These are phyloP conservation scores for Inonotus obliquus DNA, from an alignment of 1,284 basidiomycete genomes.

Conservation along the genomic window DNA sequence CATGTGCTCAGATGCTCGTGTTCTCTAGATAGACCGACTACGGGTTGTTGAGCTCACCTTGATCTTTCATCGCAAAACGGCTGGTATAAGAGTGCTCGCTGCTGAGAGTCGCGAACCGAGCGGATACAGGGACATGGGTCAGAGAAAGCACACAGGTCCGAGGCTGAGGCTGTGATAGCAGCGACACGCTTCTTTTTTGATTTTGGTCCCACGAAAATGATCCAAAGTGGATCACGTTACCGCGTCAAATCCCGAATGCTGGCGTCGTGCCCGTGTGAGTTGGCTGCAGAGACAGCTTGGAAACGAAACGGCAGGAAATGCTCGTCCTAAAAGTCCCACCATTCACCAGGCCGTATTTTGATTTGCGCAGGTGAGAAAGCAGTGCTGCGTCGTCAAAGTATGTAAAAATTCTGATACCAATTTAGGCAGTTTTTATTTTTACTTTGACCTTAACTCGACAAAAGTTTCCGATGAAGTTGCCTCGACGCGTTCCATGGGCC, in stretches of 20 bases:
- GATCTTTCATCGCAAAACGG: neutral
- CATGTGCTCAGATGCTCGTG: neutral
- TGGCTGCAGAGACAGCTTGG: no score
- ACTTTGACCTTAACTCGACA: no score
- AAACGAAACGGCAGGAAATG: no score
- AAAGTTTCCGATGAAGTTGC: slow-evolving; percentile 55
- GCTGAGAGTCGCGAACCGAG: neutral
- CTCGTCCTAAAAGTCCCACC: no score
- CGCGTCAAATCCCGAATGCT: neutral
- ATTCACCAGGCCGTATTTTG: no score
- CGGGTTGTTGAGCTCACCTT: neutral
- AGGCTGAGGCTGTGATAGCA: no score
- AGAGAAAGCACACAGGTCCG: neutral
- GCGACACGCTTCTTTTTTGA: neutral
- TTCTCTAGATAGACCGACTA: neutral
- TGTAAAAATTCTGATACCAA: neutral
- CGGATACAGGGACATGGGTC: neutral
- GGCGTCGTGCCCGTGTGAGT: no score
- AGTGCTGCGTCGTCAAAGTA: neutral
- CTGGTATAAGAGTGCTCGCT: neutral
- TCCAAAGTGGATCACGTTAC: neutral
- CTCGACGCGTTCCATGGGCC: slow-evolving; percentile 83
- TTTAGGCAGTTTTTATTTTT: no score
- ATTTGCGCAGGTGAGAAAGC: neutral
- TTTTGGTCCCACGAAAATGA: neutral